Base-by-base conservation (phyloP, 1,284 basidiomycete species). In the Melanopsichium pennsylvanicum region DNA sequence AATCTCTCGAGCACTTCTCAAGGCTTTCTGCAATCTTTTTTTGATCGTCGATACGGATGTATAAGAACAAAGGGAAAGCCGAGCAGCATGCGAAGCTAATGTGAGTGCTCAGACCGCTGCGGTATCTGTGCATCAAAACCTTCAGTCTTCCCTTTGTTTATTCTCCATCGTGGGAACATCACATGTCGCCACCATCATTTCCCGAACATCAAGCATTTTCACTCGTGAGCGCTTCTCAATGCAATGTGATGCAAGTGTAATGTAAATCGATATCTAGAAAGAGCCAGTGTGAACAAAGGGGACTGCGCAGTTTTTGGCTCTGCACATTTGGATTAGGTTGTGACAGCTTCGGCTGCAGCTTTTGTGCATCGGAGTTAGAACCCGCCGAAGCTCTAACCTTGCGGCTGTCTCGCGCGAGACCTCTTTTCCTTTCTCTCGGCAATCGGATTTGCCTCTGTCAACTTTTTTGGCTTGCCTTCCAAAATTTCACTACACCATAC, bases 341-440 rank as follows among this genome's bases (percentile, higher is more conserved):
- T 63, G 60, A 63, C 60, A 63, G 60, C 27, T 48, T 63, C 49
- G 60, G 52, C 44, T 63, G 54, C 47, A 62, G 43, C 27, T 34
- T 43, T n/a, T 31, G 10, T 42, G 52, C 52, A 36, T 63, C 52
- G 60, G 52, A 52, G 60, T 63, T n/a, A 25, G 23, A 26, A 21
- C 23, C 33, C n/a, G 19, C 29, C 13, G n/a, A n/a, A 16, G 21
- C 10, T 23, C 13, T 29, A 32, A 10, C 12, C n/a, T 22, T 16
- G 4, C 10, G 22, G 8, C n/a, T 18, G 26, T 44, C 43, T 52
- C 60, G 60, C 31, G 18, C 60, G 60, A 46, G 46, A 48, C 35
- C 11, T 46, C 25, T 38, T 41, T 35, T 23, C 9, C 23, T 42
- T 38, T 2, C 33, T 12, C 18, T 57, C 60, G 60, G 60, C 48